These are phyloP conservation scores for Colletotrichum truncatum DNA, from an alignment of 2,329 filamentous ascomycete species.

Conservation along the genomic window DNA sequence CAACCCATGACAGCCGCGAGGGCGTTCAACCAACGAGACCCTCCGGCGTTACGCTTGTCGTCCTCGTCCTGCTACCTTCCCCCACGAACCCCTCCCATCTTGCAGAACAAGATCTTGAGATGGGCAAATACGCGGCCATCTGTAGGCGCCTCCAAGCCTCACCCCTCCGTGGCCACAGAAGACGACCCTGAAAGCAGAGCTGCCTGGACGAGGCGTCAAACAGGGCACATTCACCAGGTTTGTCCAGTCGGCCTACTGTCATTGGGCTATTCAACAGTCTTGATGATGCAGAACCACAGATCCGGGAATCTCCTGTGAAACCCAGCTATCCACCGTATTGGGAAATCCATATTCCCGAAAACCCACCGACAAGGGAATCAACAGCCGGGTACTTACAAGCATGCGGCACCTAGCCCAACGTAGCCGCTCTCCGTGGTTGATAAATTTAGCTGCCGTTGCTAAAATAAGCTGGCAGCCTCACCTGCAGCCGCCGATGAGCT, in stretches of 20 bases:
- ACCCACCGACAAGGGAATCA: not conserved
- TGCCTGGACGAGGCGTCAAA: slow-evolving; percentile 9
- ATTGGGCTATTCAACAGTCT: not conserved
- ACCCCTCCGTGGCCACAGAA: slow-evolving; percentile 16
- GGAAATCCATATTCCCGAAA: not conserved
- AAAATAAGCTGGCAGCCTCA: slow-evolving; percentile 47
- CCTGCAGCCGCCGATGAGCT: slow-evolving; percentile 44
- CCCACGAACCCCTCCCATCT: not conserved
- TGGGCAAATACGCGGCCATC: slow-evolving; percentile 10
- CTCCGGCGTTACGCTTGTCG: slow-evolving; percentile 24
- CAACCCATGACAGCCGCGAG: not conserved
- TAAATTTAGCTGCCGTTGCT: slow-evolving; percentile 47
- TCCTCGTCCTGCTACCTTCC: not conserved
- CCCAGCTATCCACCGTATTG: not conserved
- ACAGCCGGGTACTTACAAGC: not conserved
- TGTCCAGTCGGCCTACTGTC: not conserved
- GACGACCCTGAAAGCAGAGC: slow-evolving; percentile 13
- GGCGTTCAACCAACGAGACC: not conserved
- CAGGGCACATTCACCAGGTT: not conserved
- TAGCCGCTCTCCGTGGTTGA: slow-evolving; percentile 23
- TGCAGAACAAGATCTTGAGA: slow-evolving; percentile 18
- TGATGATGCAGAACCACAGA: slow-evolving; percentile 1
- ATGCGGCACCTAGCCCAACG: slow-evolving; percentile 11
- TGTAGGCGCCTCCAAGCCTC: slow-evolving; percentile 7
- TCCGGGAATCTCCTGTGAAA: not conserved